phyloP scores from a whole-genome alignment of 441 rosid genomes.

The Breynia disticha region DNA sequence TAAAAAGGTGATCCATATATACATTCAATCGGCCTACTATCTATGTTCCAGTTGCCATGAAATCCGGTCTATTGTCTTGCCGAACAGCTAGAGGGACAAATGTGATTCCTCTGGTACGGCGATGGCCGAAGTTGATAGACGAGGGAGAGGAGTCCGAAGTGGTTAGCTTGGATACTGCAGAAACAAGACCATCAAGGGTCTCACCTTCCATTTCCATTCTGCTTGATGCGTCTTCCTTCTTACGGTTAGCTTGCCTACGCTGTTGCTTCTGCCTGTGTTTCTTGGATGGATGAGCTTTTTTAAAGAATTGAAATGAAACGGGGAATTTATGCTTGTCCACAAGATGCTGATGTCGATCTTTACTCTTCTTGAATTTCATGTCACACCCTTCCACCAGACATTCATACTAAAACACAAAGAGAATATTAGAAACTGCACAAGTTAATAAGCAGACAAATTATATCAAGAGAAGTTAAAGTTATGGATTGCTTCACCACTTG shows the following conservation, averaged over 20 bases:
- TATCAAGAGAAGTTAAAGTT: too few relatives aligned
- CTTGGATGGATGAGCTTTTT: conserved; percentile 59
- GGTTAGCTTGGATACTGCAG: conserved; percentile 68
- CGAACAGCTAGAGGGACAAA: conserved; percentile 67
- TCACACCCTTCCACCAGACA: conserved; percentile 93
- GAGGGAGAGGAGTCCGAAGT: conserved; percentile 65
- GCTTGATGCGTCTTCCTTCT: conserved; percentile 30
- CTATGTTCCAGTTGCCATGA: too few relatives aligned
- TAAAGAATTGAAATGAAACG: conserved; percentile 69
- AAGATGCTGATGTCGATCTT: conserved; percentile 71
- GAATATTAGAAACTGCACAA: too few relatives aligned
- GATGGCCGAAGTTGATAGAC: conserved; percentile 71
- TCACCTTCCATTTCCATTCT: conserved; percentile 75
- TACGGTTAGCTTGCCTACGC: conserved; percentile 26
- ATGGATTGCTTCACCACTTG: too few relatives aligned
- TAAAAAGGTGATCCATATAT: too few relatives aligned
- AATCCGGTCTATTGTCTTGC: conserved; percentile 21
- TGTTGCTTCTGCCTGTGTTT: conserved; percentile 62
- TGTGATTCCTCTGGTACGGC: conserved; percentile 59
- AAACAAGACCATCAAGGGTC: conserved; percentile 55
- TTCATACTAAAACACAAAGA: conserved; percentile 47
- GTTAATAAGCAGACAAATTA: too few relatives aligned
- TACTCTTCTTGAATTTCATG: conserved; percentile 64
- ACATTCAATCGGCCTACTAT: too few relatives aligned
- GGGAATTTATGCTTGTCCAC: conserved; percentile 92